These are phyloP conservation scores for Hymenoscyphus fructigenus DNA, from an alignment of 2,329 filamentous ascomycete genomes.

Conservation along the genomic window DNA sequence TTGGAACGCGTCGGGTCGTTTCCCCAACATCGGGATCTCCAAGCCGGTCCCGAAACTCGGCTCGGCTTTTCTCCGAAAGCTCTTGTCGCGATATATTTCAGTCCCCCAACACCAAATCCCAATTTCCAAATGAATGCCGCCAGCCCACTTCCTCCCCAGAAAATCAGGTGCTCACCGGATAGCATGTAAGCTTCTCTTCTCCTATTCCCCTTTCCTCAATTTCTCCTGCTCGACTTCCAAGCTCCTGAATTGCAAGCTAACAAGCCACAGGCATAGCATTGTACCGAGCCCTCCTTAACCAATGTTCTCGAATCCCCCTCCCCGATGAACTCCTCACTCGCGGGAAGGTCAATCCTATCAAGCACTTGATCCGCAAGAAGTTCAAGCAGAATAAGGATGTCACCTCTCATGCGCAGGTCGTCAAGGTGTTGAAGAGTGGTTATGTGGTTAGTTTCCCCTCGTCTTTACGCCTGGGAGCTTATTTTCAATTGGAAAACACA, in stretches of 20 bases:
- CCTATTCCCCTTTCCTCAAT: not conserved
- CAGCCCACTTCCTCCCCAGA: conserved; percentile 44
- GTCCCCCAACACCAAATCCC: too few relatives aligned
- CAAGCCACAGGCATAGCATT: conserved; percentile 60
- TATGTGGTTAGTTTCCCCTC: conserved; percentile 55
- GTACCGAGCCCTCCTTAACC: conserved; percentile 66
- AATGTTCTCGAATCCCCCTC: conserved; percentile 53
- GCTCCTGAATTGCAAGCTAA: not conserved
- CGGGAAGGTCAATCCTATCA: conserved; percentile 45
- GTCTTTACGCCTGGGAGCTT: too few relatives aligned
- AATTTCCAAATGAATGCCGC: conserved; percentile 42
- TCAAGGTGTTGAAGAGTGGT: conserved; percentile 62
- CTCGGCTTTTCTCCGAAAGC: too few relatives aligned
- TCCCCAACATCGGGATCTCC: too few relatives aligned
- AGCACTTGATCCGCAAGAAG: conserved; percentile 57
- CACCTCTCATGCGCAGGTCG: conserved; percentile 49
- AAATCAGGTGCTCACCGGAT: conserved; percentile 50
- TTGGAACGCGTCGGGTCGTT: too few relatives aligned
- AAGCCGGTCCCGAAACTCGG: too few relatives aligned
- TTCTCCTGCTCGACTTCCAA: not conserved
- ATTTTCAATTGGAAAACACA: not conserved
- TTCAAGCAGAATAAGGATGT: conserved; percentile 61
- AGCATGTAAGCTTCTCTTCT: conserved; percentile 43
- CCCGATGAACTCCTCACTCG: conserved; percentile 45
- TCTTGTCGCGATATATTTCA: too few relatives aligned